Conservation (phyloP, 208 protist species). For the Leishmania turanica region DNA sequence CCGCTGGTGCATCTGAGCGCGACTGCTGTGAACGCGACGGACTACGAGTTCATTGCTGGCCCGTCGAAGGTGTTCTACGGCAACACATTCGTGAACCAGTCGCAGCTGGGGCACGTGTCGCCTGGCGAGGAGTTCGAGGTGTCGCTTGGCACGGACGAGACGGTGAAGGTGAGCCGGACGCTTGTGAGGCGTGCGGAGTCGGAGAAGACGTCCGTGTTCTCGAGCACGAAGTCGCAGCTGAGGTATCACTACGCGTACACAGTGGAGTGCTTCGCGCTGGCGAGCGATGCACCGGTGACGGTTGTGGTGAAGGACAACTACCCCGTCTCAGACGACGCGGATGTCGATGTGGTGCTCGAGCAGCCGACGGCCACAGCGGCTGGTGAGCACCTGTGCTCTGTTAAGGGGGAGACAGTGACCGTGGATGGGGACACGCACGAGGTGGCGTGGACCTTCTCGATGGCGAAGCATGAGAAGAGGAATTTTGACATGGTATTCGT, state of each 20-base stretch:
- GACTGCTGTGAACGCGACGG: constrained; percentile 48
- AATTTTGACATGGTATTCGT: constrained; percentile 44
- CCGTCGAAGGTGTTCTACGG: constrained; percentile 51
- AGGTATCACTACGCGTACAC: constrained; percentile 31
- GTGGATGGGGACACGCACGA: constrained; percentile 45
- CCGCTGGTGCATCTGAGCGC: constrained; percentile 36
- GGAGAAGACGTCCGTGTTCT: constrained; percentile 25
- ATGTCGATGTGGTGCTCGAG: constrained; percentile 39
- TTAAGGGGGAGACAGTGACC: constrained; percentile 22
- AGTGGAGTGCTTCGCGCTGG: constrained; percentile 23
- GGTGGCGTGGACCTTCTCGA: constrained; percentile 43
- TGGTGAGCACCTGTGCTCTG: neutral
- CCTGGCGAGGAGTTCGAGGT: constrained; percentile 50
- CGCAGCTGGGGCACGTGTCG: constrained; percentile 40
- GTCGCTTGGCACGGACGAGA: constrained; percentile 52
- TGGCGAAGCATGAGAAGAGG: constrained; percentile 29
- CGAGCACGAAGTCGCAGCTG: constrained; percentile 23
- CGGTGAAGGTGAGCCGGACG: constrained; percentile 37
- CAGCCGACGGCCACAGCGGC: constrained; percentile 15
- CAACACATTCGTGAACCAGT: constrained; percentile 52
- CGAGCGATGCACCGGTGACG: constrained; percentile 21
- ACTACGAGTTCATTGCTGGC: constrained; percentile 53
- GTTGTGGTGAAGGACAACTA: constrained; percentile 64
- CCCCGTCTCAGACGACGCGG: constrained; percentile 43
- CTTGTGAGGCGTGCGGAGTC: constrained; percentile 30